These are phyloP conservation scores for Phlebopus sp. DNA, from an alignment of 1,284 basidiomycete genomes.

Conservation along the genomic window DNA sequence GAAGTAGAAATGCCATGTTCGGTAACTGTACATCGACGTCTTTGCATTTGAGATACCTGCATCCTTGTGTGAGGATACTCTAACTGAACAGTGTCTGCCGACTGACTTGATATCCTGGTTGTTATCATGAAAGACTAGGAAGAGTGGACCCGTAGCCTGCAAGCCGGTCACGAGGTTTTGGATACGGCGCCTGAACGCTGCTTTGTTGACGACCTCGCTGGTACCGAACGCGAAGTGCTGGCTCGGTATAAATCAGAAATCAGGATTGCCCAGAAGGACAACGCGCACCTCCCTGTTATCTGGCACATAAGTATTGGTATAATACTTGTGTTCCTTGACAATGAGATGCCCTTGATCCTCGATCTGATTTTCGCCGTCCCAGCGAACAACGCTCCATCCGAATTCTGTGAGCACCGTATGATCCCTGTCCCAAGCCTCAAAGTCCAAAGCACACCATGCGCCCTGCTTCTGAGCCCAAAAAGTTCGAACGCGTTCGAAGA, in stretches of 20 bases:
- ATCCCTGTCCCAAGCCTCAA: conserved; percentile 78
- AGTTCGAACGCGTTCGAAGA: conserved; percentile 65
- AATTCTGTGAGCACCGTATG: conserved; percentile 72
- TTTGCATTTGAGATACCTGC: conserved; percentile 52
- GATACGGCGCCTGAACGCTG: conserved; percentile 52
- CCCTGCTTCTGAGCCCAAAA: conserved; percentile 61
- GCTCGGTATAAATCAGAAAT: conserved; percentile 1
- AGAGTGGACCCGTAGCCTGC: conserved; percentile 56
- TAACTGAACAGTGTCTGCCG: background rate
- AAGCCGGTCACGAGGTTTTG: conserved; percentile 46
- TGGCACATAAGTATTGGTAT: conserved; percentile 61
- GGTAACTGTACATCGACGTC: conserved; percentile 51
- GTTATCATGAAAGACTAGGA: conserved; percentile 76
- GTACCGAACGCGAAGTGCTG: conserved; percentile 68
- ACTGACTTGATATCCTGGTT: conserved; percentile 70
- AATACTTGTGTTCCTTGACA: conserved; percentile 58
- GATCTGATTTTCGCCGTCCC: conserved; percentile 48
- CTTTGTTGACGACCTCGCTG: conserved; percentile 51
- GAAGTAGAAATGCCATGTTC: conserved; percentile 53
- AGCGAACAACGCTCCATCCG: conserved; percentile 63
- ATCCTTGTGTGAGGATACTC: conserved; percentile 1
- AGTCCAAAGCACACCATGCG: conserved; percentile 73
- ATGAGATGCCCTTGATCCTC: conserved; percentile 59
- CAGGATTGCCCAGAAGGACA: background rate
- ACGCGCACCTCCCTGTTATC: conserved; percentile 56